Conservation (phyloP, 495 filamentous ascomycete genomes). For the Echria macrotheca region DNA sequence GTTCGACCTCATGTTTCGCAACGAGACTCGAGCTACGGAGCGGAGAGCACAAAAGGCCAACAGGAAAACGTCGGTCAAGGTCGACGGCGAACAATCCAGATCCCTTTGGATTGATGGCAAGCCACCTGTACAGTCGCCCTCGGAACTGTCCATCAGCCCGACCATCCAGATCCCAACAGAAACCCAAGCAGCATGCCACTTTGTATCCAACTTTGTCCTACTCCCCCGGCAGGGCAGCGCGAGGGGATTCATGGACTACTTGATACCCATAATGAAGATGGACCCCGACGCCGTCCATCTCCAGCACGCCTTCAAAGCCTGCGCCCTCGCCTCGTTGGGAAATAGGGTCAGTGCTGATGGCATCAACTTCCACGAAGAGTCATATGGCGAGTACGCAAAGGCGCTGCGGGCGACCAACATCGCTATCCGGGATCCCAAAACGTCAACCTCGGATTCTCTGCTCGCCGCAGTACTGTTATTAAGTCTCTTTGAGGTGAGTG, state of each 20-base stretch:
- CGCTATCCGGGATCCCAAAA: conserved; percentile 45
- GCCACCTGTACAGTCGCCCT: too few relatives aligned
- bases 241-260: conserved; percentile 51
- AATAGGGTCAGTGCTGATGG: conserved; percentile 33
- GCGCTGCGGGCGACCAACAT: conserved; percentile 51
- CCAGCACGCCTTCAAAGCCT: conserved; percentile 54
- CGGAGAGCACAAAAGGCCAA: conserved; percentile 41
- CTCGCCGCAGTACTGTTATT: conserved; percentile 59
- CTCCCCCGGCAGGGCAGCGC: conserved; percentile 37
- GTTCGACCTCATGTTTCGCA: conserved; percentile 63
- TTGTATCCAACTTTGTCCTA: conserved; percentile 53
- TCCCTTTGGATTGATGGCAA: conserved; percentile 3
- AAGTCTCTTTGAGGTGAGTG: conserved; percentile 58
- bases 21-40: conserved; percentile 58
- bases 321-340: conserved; percentile 50
- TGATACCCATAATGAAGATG: conserved; percentile 49
- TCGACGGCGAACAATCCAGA: conserved; percentile 2
- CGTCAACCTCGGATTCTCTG: conserved; percentile 42
- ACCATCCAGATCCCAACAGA: conserved; percentile 36
- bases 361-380: conserved; percentile 29
- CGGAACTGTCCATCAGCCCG: conserved; percentile 19
- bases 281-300: conserved; percentile 36
- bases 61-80: conserved; percentile 17
- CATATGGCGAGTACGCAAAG: conserved; percentile 38
- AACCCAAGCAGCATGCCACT: conserved; percentile 48